Evolutionary conservation across 768 basidiomycete species (phyloP).

Genomic region (Naganishia vaughanmartiniae): DNA sequence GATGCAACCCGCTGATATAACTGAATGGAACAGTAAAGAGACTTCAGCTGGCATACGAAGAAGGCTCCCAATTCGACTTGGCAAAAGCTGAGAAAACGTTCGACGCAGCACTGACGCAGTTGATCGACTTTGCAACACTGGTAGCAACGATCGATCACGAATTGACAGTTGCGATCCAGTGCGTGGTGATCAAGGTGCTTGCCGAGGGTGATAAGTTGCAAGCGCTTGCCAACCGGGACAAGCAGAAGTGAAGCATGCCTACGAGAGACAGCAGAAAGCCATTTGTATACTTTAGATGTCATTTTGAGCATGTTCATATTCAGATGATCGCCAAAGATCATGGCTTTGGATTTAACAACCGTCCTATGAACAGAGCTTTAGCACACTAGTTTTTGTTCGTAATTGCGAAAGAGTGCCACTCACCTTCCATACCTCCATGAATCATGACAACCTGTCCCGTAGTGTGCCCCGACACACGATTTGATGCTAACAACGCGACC

Average conservation of each 20-base stretch:
- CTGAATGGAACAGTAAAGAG: neutral
- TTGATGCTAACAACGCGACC: constrained; percentile 63
- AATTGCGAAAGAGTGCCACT: neutral
- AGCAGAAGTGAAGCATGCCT: neutral
- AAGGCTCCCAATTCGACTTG: neutral
- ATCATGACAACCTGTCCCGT: constrained; percentile 70
- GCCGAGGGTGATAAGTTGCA: neutral
- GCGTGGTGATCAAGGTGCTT: neutral
- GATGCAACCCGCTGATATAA: neutral
- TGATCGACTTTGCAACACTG: constrained; percentile 15
- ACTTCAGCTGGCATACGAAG: constrained; percentile 3
- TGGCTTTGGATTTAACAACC: constrained; percentile 24
- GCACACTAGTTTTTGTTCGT: neutral
- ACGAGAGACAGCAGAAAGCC: neutral
- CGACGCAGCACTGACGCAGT: neutral
- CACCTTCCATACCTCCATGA: constrained; percentile 75
- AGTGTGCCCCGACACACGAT: constrained; percentile 66
- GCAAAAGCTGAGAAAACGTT: neutral
- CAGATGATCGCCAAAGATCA: neutral
- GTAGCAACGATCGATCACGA: constrained; percentile 10
- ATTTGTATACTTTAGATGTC: neutral
- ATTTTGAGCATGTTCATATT: neutral
- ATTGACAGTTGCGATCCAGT: neutral
- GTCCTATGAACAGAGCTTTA: neutral
- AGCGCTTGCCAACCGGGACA: neutral